A percentile compares a stretch with the other conserved stretches of the same genome.
Evolutionary conservation across 2,329 filamentous ascomycete species (phyloP).

Genomic region (Penicillium italicum): DNA sequence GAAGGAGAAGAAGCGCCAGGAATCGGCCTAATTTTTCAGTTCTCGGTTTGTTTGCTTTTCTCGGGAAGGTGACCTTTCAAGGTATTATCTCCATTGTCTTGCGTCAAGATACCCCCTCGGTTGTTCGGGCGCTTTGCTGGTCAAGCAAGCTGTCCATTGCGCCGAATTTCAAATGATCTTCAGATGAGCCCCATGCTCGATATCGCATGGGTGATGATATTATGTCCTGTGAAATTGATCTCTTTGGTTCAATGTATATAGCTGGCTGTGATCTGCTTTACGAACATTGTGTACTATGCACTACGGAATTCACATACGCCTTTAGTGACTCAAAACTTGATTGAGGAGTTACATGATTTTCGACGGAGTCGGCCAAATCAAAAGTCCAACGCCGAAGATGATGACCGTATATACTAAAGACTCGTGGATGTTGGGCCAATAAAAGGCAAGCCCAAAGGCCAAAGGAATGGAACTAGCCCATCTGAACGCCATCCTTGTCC

Average conservation of each 20-base stretch:
- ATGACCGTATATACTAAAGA: neutral
- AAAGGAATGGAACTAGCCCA: neutral
- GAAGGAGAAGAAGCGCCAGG: slow-evolving; percentile 70
- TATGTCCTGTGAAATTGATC: neutral
- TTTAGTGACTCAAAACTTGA: neutral
- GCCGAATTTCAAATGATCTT: neutral
- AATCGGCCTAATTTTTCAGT: slow-evolving; percentile 15
- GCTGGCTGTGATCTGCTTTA: neutral
- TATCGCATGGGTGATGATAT: slow-evolving; percentile 4
- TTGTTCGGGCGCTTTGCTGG: neutral
- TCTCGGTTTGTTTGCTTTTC: slow-evolving; percentile 3
- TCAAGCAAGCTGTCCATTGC: neutral
- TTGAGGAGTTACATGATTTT: neutral
- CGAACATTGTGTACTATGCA: neutral
- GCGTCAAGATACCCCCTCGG: slow-evolving; percentile 14
- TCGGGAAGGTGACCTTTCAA: neutral
- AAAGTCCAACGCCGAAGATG: slow-evolving; percentile 1
- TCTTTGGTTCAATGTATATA: slow-evolving; percentile 1
- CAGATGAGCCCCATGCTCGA: neutral
- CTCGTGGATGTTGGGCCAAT: neutral
- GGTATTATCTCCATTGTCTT: slow-evolving; percentile 5
- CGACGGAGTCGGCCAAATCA: neutral
- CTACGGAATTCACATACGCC: neutral
- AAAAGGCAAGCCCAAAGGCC: neutral
- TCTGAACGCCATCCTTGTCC: neutral